Evolutionary conservation across 345 rosid species (phyloP).

Genomic region (Anastatica hierochuntica): DNA sequence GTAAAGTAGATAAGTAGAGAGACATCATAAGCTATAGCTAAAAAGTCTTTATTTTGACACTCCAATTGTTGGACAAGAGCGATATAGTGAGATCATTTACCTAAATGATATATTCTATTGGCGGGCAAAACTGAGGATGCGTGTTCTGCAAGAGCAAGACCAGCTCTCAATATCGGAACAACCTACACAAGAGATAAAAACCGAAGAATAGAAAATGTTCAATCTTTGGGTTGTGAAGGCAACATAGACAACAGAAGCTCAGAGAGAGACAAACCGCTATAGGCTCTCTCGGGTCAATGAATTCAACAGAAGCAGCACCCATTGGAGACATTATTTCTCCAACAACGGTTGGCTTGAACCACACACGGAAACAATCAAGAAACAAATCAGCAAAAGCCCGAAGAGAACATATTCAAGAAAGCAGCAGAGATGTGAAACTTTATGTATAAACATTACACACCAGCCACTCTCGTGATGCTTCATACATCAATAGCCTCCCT

Average conservation of each 20-base stretch:
- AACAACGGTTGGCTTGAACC: constrained; percentile 54
- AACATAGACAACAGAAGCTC: no score
- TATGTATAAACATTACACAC: constrained; percentile 28
- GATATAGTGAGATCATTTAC: constrained; percentile 23
- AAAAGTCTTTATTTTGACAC: background rate
- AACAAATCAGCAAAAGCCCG: background rate
- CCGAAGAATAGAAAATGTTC: background rate
- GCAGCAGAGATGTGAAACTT: no score
- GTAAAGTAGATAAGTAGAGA: background rate
- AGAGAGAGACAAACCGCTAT: constrained; percentile 49
- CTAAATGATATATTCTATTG: constrained; percentile 72
- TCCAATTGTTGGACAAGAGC: background rate
- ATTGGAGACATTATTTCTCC: constrained; percentile 91
- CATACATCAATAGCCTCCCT: constrained; percentile 80
- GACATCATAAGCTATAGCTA: constrained; percentile 13
- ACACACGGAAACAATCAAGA: background rate
- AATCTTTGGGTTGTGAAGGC: background rate
- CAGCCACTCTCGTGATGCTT: constrained; percentile 95
- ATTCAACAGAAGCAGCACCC: constrained; percentile 86
- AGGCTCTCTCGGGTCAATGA: constrained; percentile 89
- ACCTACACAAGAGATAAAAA: constrained; percentile 47
- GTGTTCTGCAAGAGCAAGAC: constrained; percentile 87
- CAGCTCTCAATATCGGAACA: constrained; percentile 87
- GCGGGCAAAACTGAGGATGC: constrained; percentile 84
- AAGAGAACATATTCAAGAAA: background rate